Conservation (phyloP, 1,139 yeast genomes). For the Nadsonia starkeyi-henricii region DNA sequence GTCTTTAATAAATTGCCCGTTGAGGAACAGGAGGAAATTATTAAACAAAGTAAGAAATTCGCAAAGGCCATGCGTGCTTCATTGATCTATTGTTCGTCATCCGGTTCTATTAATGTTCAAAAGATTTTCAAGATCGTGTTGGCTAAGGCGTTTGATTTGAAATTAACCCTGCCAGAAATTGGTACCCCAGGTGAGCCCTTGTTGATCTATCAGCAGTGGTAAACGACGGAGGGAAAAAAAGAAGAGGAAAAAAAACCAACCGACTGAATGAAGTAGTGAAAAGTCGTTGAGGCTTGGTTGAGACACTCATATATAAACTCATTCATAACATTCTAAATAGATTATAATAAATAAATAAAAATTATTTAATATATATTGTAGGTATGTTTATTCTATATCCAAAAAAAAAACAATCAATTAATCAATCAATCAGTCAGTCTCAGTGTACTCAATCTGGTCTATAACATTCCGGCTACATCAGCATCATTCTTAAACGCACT, state of each 20-base stretch:
- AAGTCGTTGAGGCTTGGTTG: no score
- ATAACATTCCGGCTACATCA: slow-evolving; percentile 25
- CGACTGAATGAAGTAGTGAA: no score
- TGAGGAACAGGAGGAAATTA: slow-evolving; percentile 74
- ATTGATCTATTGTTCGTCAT: slow-evolving; percentile 79
- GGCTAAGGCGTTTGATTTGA: slow-evolving; percentile 83
- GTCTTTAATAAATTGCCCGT: slow-evolving; percentile 55
- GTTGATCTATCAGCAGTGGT: slow-evolving; percentile 43
- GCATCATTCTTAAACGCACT: slow-evolving; percentile 45
- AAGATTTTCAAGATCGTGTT: slow-evolving; percentile 85
- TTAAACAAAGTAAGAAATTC: slow-evolving; percentile 73
- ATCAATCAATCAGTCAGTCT: no score
- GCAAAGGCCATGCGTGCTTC: slow-evolving; percentile 90
- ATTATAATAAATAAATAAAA: no score
- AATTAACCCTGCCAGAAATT: slow-evolving; percentile 73
- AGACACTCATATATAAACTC: no score
- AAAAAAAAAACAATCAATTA: no score
- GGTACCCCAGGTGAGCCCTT: slow-evolving; percentile 80
- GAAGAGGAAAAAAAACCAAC: no score
- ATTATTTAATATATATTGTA: no score
- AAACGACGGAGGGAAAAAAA: background rate
- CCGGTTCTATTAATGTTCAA: slow-evolving; percentile 86
- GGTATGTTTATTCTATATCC: no score
- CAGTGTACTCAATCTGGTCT: slow-evolving; percentile 1
- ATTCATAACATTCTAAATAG: no score